phyloP scores from a whole-genome alignment of 2,329 filamentous ascomycete species.

The Pyrenochaeta sp. region DNA sequence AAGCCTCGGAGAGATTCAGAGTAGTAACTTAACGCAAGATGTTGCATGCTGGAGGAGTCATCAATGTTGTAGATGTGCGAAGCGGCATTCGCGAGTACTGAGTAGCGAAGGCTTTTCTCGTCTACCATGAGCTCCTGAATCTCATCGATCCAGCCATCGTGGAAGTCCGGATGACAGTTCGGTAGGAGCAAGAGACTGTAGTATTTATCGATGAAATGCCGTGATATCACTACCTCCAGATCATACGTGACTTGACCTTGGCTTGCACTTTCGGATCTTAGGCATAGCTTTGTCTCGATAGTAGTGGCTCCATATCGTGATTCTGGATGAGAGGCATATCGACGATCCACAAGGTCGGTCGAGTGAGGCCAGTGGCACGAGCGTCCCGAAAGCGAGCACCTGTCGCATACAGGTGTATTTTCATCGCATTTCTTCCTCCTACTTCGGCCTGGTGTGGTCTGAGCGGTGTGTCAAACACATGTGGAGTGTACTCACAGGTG shows the following conservation, averaged over 20 bases:
- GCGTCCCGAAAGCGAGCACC: constrained; percentile 18
- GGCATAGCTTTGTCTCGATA: not conserved
- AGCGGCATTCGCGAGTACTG: constrained; percentile 32
- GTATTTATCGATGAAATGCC: constrained; percentile 23
- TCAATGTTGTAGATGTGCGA: constrained; percentile 23
- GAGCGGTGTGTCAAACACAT: constrained; percentile 7
- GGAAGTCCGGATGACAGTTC: constrained; percentile 40
- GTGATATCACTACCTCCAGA: constrained; percentile 17
- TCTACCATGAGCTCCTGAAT: constrained; percentile 38
- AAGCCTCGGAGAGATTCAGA: constrained; percentile 21
- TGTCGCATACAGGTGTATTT: constrained; percentile 12
- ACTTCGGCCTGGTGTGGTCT: constrained; percentile 50
- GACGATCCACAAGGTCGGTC: constrained; percentile 19
- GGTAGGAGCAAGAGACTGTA: constrained; percentile 35
- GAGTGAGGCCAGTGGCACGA: constrained; percentile 17
- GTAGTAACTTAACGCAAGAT: constrained; percentile 19
- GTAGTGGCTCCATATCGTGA: constrained; percentile 9
- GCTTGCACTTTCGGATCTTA: constrained; percentile 9
- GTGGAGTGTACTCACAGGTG: constrained; percentile 5
- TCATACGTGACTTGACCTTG: constrained; percentile 5
- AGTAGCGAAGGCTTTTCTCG: constrained; percentile 39
- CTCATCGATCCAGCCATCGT: constrained; percentile 39
- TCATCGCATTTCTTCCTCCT: constrained; percentile 25
- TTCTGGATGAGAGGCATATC: constrained; percentile 16
- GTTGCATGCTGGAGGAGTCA: constrained; percentile 13